A percentile compares a stretch with the other conserved stretches of the same genome.
Evolutionary conservation across 306 rosid species (phyloP).

Genomic region (Vigna reflexopilosa): DNA sequence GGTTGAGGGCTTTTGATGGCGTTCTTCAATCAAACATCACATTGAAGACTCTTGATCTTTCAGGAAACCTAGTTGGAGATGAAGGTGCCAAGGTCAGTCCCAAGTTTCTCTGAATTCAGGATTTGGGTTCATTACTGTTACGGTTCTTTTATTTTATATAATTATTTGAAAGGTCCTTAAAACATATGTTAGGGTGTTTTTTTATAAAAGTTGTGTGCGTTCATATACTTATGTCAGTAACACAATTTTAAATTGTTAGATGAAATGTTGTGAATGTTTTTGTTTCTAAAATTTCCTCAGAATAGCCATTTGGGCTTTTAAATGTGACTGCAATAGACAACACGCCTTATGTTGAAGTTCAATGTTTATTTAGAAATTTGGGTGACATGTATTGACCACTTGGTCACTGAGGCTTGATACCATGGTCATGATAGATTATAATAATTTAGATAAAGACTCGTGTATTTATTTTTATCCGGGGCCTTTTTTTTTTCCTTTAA

Average conservation of each 20-base stretch:
- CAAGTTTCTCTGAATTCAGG: conserved; percentile 31
- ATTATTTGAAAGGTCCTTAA: neutral
- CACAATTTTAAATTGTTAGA: neutral
- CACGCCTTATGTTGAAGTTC: neutral
- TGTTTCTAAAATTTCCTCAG: neutral
- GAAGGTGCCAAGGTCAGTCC: conserved; percentile 85
- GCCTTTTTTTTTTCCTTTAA: neutral
- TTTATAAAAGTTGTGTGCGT: neutral
- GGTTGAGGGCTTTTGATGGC: conserved; percentile 93
- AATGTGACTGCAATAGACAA: neutral
- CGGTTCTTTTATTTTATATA: neutral
- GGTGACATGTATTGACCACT: neutral
- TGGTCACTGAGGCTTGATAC: conserved; percentile 1
- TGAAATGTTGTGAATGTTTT: conserved; percentile 5
- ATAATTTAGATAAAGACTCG: neutral
- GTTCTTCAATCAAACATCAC: conserved; percentile 89
- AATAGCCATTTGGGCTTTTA: neutral
- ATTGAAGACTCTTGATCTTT: conserved; percentile 88
- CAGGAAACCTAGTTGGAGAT: conserved; percentile 97
- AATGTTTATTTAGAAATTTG: neutral
- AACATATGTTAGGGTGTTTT: neutral
- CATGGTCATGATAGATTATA: conserved; percentile 18
- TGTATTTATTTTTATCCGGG: neutral
- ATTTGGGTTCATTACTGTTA: conserved; percentile 22
- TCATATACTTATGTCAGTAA: conserved; percentile 1